Evolutionary conservation across 306 rosid species (phyloP).

Genomic region (Rosa lucieae): DNA sequence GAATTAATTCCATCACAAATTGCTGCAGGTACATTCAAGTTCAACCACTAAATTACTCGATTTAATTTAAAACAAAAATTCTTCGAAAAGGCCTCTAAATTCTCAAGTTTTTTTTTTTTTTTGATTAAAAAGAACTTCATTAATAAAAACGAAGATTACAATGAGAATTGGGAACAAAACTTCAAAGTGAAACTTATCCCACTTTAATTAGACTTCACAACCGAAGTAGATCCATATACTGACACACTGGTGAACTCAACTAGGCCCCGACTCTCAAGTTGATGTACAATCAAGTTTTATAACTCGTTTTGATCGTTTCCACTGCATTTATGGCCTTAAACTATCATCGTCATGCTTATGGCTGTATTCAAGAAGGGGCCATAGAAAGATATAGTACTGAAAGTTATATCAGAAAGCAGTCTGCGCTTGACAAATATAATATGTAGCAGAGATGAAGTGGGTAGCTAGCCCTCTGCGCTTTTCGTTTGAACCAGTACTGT

Average conservation of each 20-base stretch:
- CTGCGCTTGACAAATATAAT: not conserved
- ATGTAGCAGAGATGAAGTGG: not conserved
- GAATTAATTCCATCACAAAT: not conserved
- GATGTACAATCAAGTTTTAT: not conserved
- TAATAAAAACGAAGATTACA: too few species aligned
- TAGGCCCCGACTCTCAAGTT: too few species aligned
- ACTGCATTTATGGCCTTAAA: not conserved
- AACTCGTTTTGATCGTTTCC: not conserved
- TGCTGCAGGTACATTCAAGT: not conserved
- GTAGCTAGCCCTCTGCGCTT: not conserved
- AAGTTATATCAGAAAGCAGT: slow-evolving; percentile 2
- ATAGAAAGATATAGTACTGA: not conserved
- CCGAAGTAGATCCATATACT: too few species aligned
- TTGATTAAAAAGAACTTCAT: too few species aligned
- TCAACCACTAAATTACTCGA: not conserved
- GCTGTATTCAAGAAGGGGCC: not conserved
- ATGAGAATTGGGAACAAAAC: too few species aligned
- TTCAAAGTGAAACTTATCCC: too few species aligned
- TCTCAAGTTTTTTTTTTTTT: not conserved
- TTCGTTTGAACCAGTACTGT: not conserved
- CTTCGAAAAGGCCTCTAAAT: not conserved
- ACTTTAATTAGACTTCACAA: too few species aligned
- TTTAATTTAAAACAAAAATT: not conserved
- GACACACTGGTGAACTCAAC: too few species aligned
- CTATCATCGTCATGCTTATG: not conserved